Conservation (phyloP, 352 stramenopile species). For the Pythium dissotocum region DNA sequence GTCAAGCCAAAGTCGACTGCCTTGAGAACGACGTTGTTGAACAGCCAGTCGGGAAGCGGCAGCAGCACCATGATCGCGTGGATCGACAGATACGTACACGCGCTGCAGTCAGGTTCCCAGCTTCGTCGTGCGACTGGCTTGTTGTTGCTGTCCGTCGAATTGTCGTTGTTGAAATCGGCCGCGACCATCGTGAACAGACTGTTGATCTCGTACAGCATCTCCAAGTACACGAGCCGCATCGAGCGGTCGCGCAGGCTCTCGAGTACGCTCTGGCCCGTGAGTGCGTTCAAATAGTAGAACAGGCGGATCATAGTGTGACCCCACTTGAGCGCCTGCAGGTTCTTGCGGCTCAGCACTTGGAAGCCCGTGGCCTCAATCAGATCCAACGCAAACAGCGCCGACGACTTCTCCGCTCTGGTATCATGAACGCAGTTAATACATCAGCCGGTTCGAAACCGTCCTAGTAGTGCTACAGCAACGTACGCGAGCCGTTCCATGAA, state of each 20-base stretch:
- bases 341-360: slow-evolving; percentile 72
- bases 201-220: slow-evolving; percentile 71
- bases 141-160: not conserved
- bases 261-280: slow-evolving; percentile 53
- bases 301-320: slow-evolving; percentile 71
- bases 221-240: slow-evolving; percentile 65
- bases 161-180: slow-evolving; percentile 13
- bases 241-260: slow-evolving; percentile 64
- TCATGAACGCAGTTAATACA: slow-evolving; percentile 5
- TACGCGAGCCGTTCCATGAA: slow-evolving; percentile 82
- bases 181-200: slow-evolving; percentile 55
- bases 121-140: slow-evolving; percentile 14
- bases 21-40: slow-evolving; percentile 49
- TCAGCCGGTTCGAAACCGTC: not conserved
- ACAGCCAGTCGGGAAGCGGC: slow-evolving; percentile 72
- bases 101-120: slow-evolving; percentile 59
- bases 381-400: slow-evolving; percentile 68
- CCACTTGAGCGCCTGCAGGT: slow-evolving; percentile 85
- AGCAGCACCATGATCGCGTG: slow-evolving; percentile 70
- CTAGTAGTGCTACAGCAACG: slow-evolving; percentile 21
- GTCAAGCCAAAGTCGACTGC: slow-evolving; percentile 67
- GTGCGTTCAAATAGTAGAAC: slow-evolving; percentile 81
- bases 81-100: slow-evolving; percentile 59
- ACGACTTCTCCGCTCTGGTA: slow-evolving; percentile 66
- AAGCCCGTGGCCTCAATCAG: slow-evolving; percentile 73